Percentiles rank a stretch among this genome's conserved stretches.
Conservation (phyloP, 768 basidiomycete species). For the Clathrus columnatus region DNA sequence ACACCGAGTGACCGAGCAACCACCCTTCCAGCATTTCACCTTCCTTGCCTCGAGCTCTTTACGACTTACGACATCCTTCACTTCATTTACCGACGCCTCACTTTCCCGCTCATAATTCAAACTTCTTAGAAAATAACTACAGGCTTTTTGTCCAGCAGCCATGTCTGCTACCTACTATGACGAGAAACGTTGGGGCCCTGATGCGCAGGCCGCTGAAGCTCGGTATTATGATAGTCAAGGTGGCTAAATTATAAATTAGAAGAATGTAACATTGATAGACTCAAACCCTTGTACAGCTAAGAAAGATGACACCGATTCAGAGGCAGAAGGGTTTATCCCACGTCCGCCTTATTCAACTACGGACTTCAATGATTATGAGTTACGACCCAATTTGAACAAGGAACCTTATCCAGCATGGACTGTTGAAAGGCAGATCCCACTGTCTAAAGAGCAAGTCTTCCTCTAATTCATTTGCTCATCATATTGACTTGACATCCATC, state of each 20-base stretch:
- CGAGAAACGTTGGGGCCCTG: neutral
- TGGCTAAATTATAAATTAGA: slow-evolving; percentile 55
- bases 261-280: slow-evolving; percentile 20
- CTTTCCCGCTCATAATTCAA: neutral
- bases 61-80: neutral
- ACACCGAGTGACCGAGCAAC: neutral
- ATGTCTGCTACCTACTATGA: neutral
- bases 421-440: slow-evolving; percentile 84
- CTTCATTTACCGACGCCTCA: neutral
- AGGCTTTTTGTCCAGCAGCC: neutral
- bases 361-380: slow-evolving; percentile 72
- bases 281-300: slow-evolving; percentile 37
- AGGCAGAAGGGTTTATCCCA: slow-evolving; percentile 62
- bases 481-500: neutral
- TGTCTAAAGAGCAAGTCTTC: slow-evolving; percentile 69
- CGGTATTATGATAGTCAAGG: slow-evolving; percentile 58
- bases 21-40: neutral
- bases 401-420: slow-evolving; percentile 96
- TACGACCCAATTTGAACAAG: slow-evolving; percentile 43
- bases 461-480: neutral
- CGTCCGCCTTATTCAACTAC: slow-evolving; percentile 64
- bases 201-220: slow-evolving; percentile 21
- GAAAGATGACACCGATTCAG: slow-evolving; percentile 73
- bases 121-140: neutral
- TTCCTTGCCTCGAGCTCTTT: neutral